phyloP scores from a whole-genome alignment of 225 moss, liverwort and hornwort species.

The Neckera pumila region DNA sequence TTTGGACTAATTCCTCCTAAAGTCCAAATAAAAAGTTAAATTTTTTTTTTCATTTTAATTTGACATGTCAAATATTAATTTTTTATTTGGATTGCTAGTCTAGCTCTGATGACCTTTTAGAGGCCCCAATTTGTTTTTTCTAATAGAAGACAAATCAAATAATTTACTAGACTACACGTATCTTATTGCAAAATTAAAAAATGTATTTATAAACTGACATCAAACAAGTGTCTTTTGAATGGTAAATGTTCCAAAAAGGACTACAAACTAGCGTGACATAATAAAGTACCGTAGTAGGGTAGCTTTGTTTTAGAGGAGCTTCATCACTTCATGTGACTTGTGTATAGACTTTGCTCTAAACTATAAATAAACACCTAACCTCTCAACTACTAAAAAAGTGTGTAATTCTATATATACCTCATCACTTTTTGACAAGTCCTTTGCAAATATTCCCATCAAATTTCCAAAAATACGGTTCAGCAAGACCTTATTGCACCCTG shows the following conservation, averaged over 20 bases:
- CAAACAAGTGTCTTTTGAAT: neutral
- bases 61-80: no score
- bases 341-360: neutral
- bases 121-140: no score
- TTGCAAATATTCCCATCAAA: no score
- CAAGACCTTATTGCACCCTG: no score
- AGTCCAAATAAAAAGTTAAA: no score
- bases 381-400: neutral
- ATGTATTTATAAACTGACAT: neutral
- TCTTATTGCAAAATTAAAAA: neutral
- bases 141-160: neutral
- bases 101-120: no score
- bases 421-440: no score
- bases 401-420: neutral
- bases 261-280: fast-evolving
- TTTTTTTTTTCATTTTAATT: no score
- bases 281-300: neutral
- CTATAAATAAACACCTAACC: neutral
- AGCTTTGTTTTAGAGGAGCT: no score
- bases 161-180: neutral
- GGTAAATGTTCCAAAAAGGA: fast-evolving
- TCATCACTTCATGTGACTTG: neutral
- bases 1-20: no score
- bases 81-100: no score
- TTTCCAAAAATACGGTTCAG: neutral